Evolutionary conservation across 1,139 yeast species (phyloP).

Genomic region (Casaregolazyma suthepensis): DNA sequence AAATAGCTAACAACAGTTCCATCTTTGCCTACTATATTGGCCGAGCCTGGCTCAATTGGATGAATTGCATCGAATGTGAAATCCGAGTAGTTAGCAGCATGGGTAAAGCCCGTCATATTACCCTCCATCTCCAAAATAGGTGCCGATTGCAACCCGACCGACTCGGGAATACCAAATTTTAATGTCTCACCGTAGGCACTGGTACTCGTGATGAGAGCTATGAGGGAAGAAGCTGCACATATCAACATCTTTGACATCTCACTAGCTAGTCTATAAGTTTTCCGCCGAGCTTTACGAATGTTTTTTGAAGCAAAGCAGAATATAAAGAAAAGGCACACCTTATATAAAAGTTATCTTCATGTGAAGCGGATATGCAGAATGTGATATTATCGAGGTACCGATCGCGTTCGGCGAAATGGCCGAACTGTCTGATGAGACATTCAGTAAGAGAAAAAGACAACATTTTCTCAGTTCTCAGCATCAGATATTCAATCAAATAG

Average conservation of each 20-base stretch:
- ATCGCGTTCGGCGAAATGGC: not conserved
- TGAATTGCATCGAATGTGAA: constrained; percentile 8
- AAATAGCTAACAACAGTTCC: constrained; percentile 11
- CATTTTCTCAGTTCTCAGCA: not conserved
- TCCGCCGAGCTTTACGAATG: not conserved
- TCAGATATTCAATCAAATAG: not conserved
- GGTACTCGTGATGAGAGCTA: not conserved
- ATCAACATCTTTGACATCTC: not conserved
- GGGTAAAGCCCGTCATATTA: constrained; percentile 10
- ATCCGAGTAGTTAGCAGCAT: constrained; percentile 1
- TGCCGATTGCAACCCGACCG: constrained; percentile 11
- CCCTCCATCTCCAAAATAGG: constrained; percentile 10
- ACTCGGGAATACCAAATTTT: constrained; percentile 11
- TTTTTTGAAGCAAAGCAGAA: not conserved
- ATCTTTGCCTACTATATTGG: constrained; percentile 13
- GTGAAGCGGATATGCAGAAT: not conserved
- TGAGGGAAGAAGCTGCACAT: not conserved
- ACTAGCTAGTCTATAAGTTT: not conserved
- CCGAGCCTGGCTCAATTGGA: constrained; percentile 14
- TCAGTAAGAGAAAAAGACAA: too few species aligned
- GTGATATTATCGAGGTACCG: not conserved
- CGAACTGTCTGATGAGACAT: not conserved
- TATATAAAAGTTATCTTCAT: not conserved
- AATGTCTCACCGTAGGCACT: not conserved
- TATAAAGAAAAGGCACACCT: not conserved